Percentiles rank a stretch among this genome's conserved stretches.
Conservation (phyloP, 495 filamentous ascomycete genomes). For the Schizothecium vesticola region DNA sequence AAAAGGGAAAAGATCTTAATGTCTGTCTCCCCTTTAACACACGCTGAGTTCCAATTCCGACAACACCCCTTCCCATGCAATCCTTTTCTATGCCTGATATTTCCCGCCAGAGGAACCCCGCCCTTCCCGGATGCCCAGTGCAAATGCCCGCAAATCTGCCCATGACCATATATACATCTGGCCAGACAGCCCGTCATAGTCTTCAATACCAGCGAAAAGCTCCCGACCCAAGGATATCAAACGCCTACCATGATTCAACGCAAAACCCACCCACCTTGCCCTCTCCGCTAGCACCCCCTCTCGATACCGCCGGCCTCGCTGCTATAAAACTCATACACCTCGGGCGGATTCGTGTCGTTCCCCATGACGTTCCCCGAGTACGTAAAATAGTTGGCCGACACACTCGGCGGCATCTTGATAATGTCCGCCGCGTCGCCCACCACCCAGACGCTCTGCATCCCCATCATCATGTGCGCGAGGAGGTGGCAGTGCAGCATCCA, state of each 20-base stretch:
- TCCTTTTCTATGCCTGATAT: no score
- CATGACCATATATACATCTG: no score
- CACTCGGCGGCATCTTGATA: slow-evolving; percentile 21
- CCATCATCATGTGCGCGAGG: slow-evolving; percentile 29
- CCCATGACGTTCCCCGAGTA: background rate
- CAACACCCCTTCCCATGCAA: no score
- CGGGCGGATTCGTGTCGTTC: background rate
- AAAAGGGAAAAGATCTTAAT: no score
- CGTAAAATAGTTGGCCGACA: background rate
- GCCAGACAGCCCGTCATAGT: no score
- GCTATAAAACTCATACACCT: background rate
- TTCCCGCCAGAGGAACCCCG: no score
- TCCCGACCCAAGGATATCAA: background rate
- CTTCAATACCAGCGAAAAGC: background rate
- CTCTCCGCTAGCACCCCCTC: background rate
- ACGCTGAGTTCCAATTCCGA: no score
- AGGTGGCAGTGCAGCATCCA: slow-evolving; percentile 65
- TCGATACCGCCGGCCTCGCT: background rate
- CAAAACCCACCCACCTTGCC: background rate
- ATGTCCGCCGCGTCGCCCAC: slow-evolving; percentile 44
- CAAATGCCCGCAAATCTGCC: no score
- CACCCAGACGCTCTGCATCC: slow-evolving; percentile 50
- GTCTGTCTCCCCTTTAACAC: no score
- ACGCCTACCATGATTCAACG: background rate
- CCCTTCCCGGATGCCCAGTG: no score